Percentiles rank a stretch among this genome's conserved stretches.
Evolutionary conservation across 495 filamentous ascomycete genomes (phyloP).

Genomic region (Acidiella bohemica): DNA sequence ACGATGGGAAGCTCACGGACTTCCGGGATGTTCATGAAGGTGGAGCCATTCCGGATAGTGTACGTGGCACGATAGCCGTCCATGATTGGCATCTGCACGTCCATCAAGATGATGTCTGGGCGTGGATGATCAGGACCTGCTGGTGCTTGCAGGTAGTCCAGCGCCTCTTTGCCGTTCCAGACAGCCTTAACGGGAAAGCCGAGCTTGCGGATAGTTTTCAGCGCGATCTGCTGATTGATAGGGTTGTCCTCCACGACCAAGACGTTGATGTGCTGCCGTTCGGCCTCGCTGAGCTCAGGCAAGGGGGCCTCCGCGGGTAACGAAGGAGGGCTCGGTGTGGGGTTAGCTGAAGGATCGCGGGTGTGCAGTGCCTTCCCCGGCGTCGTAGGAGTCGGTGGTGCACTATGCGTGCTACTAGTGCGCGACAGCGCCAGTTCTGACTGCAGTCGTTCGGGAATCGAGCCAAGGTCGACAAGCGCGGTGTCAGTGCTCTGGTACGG

Average conservation of each 20-base stretch:
- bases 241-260: constrained; percentile 72
- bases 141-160: constrained; percentile 42
- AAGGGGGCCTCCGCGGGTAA: constrained; percentile 6
- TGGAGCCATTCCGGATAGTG: constrained; percentile 47
- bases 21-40: constrained; percentile 38
- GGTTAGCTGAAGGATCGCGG: constrained; percentile 21
- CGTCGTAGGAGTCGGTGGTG: constrained; percentile 23
- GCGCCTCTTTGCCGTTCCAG: constrained; percentile 64
- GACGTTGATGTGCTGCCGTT: constrained; percentile 44
- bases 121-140: constrained; percentile 28
- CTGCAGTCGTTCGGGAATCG: constrained; percentile 46
- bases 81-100: constrained; percentile 72
- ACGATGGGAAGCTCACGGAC: constrained; percentile 53
- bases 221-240: constrained; percentile 57
- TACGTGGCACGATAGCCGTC: constrained; percentile 68
- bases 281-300: constrained; percentile 26
- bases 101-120: constrained; percentile 72
- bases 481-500: constrained; percentile 27
- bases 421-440: constrained; percentile 50
- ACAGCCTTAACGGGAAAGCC: constrained; percentile 58
- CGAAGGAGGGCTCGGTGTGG: neutral
- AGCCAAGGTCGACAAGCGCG: constrained; percentile 36
- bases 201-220: constrained; percentile 58
- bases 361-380: constrained; percentile 23
- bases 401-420: constrained; percentile 38